Percentiles rank a stretch among this genome's conserved stretches.
These are phyloP conservation scores for Nakazawaea wickerhamii DNA, from an alignment of 805 yeast species.

Conservation along the genomic window DNA sequence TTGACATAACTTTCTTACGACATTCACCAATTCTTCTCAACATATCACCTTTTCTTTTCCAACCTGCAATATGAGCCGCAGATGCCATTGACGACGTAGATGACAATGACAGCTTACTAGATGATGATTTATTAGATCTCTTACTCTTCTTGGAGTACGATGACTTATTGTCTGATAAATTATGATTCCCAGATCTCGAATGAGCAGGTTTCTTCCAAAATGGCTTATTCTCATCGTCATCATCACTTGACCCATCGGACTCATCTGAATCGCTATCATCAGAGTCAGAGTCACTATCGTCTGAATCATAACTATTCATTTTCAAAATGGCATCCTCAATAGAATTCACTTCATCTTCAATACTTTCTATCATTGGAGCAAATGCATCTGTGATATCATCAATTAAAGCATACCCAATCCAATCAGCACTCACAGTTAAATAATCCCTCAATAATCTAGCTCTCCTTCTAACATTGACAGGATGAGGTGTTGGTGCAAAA, in stretches of 20 bases:
- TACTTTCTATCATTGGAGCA: slow-evolving; percentile 92
- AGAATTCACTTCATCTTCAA: slow-evolving; percentile 90
- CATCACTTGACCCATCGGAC: slow-evolving; percentile 29
- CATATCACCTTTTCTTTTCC: slow-evolving; percentile 95
- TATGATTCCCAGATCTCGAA: slow-evolving; percentile 20
- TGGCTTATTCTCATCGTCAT: slow-evolving; percentile 28
- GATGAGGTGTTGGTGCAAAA: slow-evolving; percentile 92
- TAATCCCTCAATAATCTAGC: slow-evolving; percentile 85
- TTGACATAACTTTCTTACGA: slow-evolving; percentile 89
- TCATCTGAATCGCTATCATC: slow-evolving; percentile 25
- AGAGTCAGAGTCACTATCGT: slow-evolving; percentile 36
- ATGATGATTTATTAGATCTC: slow-evolving; percentile 18
- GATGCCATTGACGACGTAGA: slow-evolving; percentile 28
- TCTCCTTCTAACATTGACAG: slow-evolving; percentile 90
- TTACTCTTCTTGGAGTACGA: slow-evolving; percentile 16
- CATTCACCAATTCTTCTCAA: slow-evolving; percentile 92
- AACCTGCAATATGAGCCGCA: slow-evolving; percentile 47
- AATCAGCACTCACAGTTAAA: slow-evolving; percentile 84
- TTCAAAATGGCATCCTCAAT: slow-evolving; percentile 87
- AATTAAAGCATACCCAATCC: slow-evolving; percentile 95
- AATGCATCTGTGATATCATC: slow-evolving; percentile 97
- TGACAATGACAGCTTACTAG: slow-evolving; percentile 15
- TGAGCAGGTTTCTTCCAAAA: slow-evolving; percentile 24
- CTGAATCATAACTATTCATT: slow-evolving; percentile 68
- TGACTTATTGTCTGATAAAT: slow-evolving; percentile 18